Conservation (phyloP, 2,329 filamentous ascomycete species). For the Aspergillus pseudoviridinutans region DNA sequence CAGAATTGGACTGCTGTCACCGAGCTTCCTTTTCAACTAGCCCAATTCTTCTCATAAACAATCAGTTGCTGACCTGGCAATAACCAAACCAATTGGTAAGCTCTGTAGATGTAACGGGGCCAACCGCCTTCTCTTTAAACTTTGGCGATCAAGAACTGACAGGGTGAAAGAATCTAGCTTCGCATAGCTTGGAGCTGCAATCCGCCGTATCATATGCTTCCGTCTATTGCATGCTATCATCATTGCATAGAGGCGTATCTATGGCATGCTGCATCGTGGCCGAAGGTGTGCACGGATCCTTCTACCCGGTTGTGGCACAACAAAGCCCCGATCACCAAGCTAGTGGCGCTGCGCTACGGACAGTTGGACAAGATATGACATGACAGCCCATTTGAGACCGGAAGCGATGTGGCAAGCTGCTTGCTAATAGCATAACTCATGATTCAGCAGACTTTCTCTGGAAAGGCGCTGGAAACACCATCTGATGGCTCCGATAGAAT, state of each 20-base stretch:
- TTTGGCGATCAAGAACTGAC: neutral
- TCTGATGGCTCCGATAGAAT: neutral
- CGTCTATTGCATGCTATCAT: neutral
- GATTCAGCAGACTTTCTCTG: neutral
- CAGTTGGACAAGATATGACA: neutral
- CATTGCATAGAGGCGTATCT: neutral
- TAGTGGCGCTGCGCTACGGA: neutral
- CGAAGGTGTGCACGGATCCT: neutral
- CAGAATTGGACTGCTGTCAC: neutral
- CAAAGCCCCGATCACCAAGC: neutral
- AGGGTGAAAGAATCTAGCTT: neutral
- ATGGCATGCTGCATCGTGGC: neutral
- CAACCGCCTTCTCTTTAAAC: too few relatives aligned
- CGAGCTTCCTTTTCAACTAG: neutral
- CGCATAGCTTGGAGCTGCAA: neutral
- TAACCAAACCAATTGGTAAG: neutral
- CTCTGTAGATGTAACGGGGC: neutral
- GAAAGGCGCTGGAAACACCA: neutral
- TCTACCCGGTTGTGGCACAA: neutral
- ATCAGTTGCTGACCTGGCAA: neutral
- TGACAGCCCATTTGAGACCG: neutral
- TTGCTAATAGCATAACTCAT: neutral
- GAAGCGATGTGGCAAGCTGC: neutral
- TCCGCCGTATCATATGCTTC: neutral
- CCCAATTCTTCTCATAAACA: neutral